Evolutionary conservation across 805 yeast species (phyloP), one percentile per base, ranked within the genome.

Genomic region (Candida andamanensis): DNA sequence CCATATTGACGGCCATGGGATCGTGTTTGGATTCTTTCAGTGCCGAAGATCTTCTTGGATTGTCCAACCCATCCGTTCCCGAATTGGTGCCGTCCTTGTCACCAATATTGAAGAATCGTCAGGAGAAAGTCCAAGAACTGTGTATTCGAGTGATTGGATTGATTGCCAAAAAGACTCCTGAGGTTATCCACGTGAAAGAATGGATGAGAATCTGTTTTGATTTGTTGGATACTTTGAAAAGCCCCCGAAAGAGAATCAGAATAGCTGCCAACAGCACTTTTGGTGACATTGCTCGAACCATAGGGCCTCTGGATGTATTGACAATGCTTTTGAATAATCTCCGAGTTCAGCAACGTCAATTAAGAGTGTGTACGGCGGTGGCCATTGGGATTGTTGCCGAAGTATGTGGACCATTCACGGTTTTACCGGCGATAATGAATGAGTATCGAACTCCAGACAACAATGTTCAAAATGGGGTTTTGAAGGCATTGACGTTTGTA

Each of bases 171-270:
- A 69, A 75, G 26, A 89, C 84, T 7, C 79, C 95, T 1, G 94
- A 85, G 41, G 75, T 76, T 34, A 84, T 87, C 11, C 78, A 87
- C 22, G 95, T 95, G 3, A 77, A 85, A 40, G 99, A 92, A 56
- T 92, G 98, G 99, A 85, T 92, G 90, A 69, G 97, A 41, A 84
- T 90, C 16, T 85, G 96, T 49, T 86, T 85, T 56, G 96, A 89
- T 48, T 66, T 92, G 20, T 58, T 92, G 28, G 97, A 92, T 44
- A 78, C 90, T 78, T 68, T 92, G 37, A 86, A 85, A 50, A 80
- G 95, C 15, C 76, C 83, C 5, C 76, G 75, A 35, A 85, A 82
- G 46, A 67, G 79, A 10, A 85, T 89, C 28, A 63, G 97, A 41
- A 68, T 79, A 18, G 82, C 89, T 0, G 95, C 98, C 0, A 92